Conservation (phyloP, 768 basidiomycete genomes). For the Leccinum imitatum region DNA sequence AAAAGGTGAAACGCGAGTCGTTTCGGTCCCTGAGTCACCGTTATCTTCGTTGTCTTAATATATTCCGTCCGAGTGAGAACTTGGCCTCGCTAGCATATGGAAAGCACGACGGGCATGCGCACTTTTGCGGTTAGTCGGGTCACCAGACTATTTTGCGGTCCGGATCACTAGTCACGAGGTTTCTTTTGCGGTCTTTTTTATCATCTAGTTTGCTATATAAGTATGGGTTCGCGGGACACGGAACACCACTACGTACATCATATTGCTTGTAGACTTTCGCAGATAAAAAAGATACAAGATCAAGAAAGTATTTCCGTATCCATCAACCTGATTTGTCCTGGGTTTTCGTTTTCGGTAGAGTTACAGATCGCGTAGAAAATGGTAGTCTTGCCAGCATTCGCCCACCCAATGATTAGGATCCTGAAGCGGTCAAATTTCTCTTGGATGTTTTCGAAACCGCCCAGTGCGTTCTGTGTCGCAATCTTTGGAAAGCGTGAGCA, state of each 20-base stretch:
- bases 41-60: neutral
- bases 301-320: neutral
- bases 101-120: too few relatives aligned
- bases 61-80: neutral
- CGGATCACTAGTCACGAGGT: neutral
- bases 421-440: neutral
- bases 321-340: neutral
- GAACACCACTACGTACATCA: neutral
- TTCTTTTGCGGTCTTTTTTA: neutral
- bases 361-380: neutral
- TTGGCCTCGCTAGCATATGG: neutral
- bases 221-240: neutral
- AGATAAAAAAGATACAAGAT: neutral
- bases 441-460: neutral
- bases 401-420: neutral
- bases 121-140: too few relatives aligned
- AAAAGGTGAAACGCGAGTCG: neutral
- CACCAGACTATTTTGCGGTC: neutral
- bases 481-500: neutral
- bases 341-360: neutral
- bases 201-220: too few relatives aligned
- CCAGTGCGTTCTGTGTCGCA: neutral
- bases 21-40: neutral
- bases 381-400: neutral
- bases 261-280: neutral